Evolutionary conservation across 1,284 basidiomycete species (phyloP).

Genomic region (Fomitopsis betulina): DNA sequence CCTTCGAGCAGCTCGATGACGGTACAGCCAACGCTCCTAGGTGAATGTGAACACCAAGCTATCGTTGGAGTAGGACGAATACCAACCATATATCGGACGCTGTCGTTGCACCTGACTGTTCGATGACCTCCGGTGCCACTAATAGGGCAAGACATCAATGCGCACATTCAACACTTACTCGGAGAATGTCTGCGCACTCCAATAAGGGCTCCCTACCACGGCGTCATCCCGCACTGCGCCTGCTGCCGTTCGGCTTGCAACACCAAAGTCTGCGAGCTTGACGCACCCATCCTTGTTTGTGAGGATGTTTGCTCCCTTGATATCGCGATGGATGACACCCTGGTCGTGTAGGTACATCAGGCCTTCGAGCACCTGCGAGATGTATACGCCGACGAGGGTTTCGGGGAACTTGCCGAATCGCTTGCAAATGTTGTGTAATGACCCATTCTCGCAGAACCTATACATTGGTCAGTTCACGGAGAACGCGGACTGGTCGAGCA

Average conservation of each 20-base stretch:
- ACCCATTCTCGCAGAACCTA: constrained; percentile 97
- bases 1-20: constrained; percentile 96
- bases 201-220: constrained; percentile 95
- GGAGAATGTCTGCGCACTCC: constrained; percentile 62
- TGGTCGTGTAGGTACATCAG: constrained; percentile 95
- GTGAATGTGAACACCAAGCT: constrained; percentile 3
- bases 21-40: constrained; percentile 90
- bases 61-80: not conserved
- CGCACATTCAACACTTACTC: constrained; percentile 6
- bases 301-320: constrained; percentile 96
- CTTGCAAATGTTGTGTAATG: constrained; percentile 91
- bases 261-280: constrained; percentile 93
- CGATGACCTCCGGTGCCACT: constrained; percentile 98
- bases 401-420: constrained; percentile 98
- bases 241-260: constrained; percentile 71
- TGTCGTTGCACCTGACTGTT: constrained; percentile 94
- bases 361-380: constrained; percentile 90
- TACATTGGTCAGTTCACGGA: not conserved
- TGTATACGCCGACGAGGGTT: constrained; percentile 92
- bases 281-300: constrained; percentile 99
- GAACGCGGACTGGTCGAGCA: not conserved
- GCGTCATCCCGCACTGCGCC: constrained; percentile 78
- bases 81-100: constrained; percentile 93
- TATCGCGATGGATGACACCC: constrained; percentile 98
- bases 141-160: constrained; percentile 9